phyloP scores from a whole-genome alignment of 495 filamentous ascomycete genomes.

The Xylaria nigripes region DNA sequence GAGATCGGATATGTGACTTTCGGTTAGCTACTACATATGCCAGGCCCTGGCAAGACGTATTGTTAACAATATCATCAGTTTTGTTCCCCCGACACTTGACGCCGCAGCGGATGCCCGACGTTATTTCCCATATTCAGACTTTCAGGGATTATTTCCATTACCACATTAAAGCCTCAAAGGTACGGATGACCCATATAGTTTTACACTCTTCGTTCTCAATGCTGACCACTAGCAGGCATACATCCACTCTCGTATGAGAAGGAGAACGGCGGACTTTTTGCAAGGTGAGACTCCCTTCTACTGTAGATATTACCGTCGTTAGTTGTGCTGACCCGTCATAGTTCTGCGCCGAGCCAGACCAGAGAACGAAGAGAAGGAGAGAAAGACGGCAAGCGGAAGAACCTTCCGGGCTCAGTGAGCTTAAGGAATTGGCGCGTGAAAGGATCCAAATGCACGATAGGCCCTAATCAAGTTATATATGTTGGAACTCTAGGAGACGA shows the following conservation, averaged over 20 bases:
- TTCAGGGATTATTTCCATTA: slow-evolving; percentile 99
- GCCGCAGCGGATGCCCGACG: slow-evolving; percentile 78
- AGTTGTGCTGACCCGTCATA: slow-evolving; percentile 26
- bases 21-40: slow-evolving; percentile 45
- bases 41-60: neutral
- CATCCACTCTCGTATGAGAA: slow-evolving; percentile 95
- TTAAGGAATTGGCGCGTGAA: slow-evolving; percentile 7
- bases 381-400: slow-evolving; percentile 94
- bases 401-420: slow-evolving; percentile 65
- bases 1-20: slow-evolving; percentile 98
- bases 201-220: neutral
- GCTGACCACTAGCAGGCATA: slow-evolving; percentile 57
- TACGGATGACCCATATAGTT: slow-evolving; percentile 22
- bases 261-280: slow-evolving; percentile 93
- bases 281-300: slow-evolving; percentile 54
- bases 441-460: neutral
- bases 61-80: slow-evolving; percentile 49
- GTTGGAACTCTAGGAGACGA: neutral
- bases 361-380: slow-evolving; percentile 94
- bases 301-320: slow-evolving; percentile 21
- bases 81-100: slow-evolving; percentile 94
- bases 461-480: neutral
- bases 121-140: slow-evolving; percentile 97
- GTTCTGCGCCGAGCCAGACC: slow-evolving; percentile 85
- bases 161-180: slow-evolving; percentile 98